Conservation (phyloP, 176 grass and related monocot species). For the Echinochloa phyllopogon region DNA sequence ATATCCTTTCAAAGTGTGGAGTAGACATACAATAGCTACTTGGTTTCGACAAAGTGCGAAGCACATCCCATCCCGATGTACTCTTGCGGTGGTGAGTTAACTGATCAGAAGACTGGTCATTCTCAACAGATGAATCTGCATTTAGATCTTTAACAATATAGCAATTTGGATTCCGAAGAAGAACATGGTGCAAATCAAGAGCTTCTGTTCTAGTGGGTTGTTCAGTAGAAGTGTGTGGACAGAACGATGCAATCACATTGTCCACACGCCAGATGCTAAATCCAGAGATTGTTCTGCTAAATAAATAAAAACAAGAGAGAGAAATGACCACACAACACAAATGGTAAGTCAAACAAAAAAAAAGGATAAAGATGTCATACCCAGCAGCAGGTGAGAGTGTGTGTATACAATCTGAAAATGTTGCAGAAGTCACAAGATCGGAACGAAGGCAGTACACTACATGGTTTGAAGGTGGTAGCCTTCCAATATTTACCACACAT, state of each 20-base stretch:
- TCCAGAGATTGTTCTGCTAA: conserved; percentile 58
- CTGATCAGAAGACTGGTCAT: conserved; percentile 48
- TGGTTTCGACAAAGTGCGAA: conserved; percentile 77
- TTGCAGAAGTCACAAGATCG: conserved; percentile 80
- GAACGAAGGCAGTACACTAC: conserved; percentile 87
- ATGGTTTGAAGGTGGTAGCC: conserved; percentile 81
- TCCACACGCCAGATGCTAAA: conserved; percentile 93
- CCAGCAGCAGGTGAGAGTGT: conserved; percentile 53
- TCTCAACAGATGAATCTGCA: conserved; percentile 52
- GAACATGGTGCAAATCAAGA: conserved; percentile 86
- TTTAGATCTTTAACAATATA: conserved; percentile 60
- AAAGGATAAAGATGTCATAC: conserved; percentile 48
- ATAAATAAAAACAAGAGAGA: conserved; percentile 21
- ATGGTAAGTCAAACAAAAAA: conserved; percentile 21
- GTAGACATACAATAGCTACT: conserved; percentile 86
- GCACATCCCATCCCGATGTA: conserved; percentile 74
- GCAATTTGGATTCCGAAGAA: conserved; percentile 75
- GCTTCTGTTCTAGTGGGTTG: conserved; percentile 57
- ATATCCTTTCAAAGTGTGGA: conserved; percentile 97
- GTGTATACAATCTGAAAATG: conserved; percentile 80
- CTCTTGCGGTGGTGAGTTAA: conserved; percentile 46
- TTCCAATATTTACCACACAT: conserved; percentile 84
- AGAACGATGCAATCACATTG: conserved; percentile 83
- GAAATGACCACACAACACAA: conserved; percentile 19
- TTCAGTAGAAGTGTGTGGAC: conserved; percentile 75